These are phyloP conservation scores for Bruguiera hainesii DNA, from an alignment of 441 rosid species.

Conservation along the genomic window DNA sequence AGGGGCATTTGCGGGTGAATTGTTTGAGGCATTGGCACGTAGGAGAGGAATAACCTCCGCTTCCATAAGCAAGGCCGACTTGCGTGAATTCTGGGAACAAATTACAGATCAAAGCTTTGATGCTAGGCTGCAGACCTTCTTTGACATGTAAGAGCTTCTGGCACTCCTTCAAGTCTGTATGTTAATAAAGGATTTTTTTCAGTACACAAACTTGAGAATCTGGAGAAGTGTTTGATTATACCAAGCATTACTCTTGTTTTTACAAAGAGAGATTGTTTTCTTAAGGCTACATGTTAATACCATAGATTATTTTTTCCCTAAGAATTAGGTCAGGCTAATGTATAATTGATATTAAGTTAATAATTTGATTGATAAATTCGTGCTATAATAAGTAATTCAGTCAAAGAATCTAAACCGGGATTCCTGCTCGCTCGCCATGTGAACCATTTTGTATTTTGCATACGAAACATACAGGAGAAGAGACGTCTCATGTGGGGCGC, in stretches of 20 bases:
- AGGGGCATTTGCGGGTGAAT: slow-evolving; percentile 52
- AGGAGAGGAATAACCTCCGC: slow-evolving; percentile 47
- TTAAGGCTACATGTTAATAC: background rate
- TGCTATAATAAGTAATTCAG: background rate
- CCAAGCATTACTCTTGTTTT: too few species aligned
- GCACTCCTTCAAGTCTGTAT: too few species aligned
- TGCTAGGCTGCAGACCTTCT: slow-evolving; percentile 67
- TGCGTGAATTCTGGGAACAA: slow-evolving; percentile 70
- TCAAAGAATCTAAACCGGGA: background rate
- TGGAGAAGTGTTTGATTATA: too few species aligned
- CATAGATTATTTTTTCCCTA: background rate
- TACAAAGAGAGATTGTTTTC: too few species aligned
- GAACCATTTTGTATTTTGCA: background rate
- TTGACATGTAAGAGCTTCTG: slow-evolving; percentile 53
- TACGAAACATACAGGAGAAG: background rate
- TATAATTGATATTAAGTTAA: background rate
- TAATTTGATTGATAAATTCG: too few species aligned
- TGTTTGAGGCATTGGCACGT: slow-evolving; percentile 68
- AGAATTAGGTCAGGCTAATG: background rate
- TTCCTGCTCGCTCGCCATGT: background rate
- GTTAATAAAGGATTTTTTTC: background rate
- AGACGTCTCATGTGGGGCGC: too few species aligned
- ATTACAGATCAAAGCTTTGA: slow-evolving; percentile 64
- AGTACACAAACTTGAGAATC: too few species aligned
- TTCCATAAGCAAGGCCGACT: slow-evolving; percentile 46